These are phyloP conservation scores for Colletotrichum sp. DNA, from an alignment of 2,329 filamentous ascomycete species.

Conservation along the genomic window DNA sequence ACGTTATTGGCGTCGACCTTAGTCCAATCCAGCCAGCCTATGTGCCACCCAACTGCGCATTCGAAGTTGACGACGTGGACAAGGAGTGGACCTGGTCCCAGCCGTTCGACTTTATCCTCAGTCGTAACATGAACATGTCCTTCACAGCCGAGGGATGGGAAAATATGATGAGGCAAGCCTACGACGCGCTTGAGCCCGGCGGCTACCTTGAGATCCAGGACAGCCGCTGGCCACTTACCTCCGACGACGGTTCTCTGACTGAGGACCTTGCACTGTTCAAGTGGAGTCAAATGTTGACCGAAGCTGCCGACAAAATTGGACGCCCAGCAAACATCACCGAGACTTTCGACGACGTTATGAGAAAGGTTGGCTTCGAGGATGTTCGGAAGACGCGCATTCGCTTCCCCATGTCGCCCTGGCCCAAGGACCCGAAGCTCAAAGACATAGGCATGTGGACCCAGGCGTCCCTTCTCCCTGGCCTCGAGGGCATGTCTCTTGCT, in stretches of 20 bases:
- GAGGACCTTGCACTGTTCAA: conserved; percentile 28
- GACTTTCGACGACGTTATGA: accelerated
- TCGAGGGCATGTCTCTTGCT: conserved; percentile 34
- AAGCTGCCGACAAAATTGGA: conserved; percentile 29
- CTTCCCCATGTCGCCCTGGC: conserved; percentile 28
- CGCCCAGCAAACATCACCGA: conserved; percentile 27
- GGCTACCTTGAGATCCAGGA: conserved; percentile 36
- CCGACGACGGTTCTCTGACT: conserved; percentile 34
- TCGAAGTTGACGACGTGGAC: conserved; percentile 35
- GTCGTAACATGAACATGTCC: conserved; percentile 31
- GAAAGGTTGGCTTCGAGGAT: neutral
- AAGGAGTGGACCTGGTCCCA: conserved; percentile 23
- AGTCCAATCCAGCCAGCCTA: conserved; percentile 37
- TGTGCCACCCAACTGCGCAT: conserved; percentile 30
- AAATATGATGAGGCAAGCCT: conserved; percentile 22
- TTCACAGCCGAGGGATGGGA: conserved; percentile 26
- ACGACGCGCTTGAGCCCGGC: conserved; percentile 31
- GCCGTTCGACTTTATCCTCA: conserved; percentile 36
- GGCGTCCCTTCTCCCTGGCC: conserved; percentile 8
- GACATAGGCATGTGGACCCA: conserved; percentile 34
- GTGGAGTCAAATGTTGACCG: conserved; percentile 31
- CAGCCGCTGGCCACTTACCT: conserved; percentile 27
- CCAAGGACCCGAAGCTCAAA: conserved; percentile 35
- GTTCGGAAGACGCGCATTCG: neutral
- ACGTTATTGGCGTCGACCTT: conserved; percentile 33